Base-by-base conservation (phyloP, 202 grass and related monocot genomes). In the Musa balbisiana region DNA sequence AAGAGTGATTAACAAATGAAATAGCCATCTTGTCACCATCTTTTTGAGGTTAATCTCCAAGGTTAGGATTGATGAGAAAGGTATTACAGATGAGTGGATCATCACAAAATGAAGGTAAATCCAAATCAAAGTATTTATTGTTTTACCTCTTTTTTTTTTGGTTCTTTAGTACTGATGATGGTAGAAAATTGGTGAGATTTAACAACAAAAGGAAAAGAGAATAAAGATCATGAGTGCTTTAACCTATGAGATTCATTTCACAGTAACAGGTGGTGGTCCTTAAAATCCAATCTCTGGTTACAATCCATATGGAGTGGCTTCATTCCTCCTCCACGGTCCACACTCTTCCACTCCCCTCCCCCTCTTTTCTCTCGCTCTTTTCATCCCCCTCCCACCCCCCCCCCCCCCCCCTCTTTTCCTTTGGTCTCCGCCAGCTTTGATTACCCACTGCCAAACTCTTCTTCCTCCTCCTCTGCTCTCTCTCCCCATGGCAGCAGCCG, bases 401-500 rank as follows among this genome's bases (percentile, higher is more conserved):
- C 21, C 5, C n/a, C 56, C 56, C 17, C 62, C 15, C 23, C 27
- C 62, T 11, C 11, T 26, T 65, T 26, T 26, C 10, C 22, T 26
- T 26, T 19, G 27, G 0, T 43, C 5, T 43, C 4, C 33, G 5
- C 33, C 33, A 43, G 33, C 33, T 43, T 5, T 43, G 33, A 43
- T 43, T 22, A 10, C 63, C 67, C 67, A 14, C 1, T 15, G 33
- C 33, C 33, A 43, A 43, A 43, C 51, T 16, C 3, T 11, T 10
- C 52, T 33, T 55, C 52, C 11, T 55, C 14, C 21, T 0, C 0
- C 52, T 26, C 52, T 56, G 8, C 21, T 10, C 24, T 24, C 13
- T 24, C n/a, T 19, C 9, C 68, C 60, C 72, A 74, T 74, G 72
- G 72, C 72, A 0, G 53, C 72, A 60, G 1, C 72, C 33, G 53